Percentiles rank a stretch among this genome's conserved stretches.
Evolutionary conservation across 2,329 filamentous ascomycete genomes (phyloP).

Genomic region (Cercospora berteroae): DNA sequence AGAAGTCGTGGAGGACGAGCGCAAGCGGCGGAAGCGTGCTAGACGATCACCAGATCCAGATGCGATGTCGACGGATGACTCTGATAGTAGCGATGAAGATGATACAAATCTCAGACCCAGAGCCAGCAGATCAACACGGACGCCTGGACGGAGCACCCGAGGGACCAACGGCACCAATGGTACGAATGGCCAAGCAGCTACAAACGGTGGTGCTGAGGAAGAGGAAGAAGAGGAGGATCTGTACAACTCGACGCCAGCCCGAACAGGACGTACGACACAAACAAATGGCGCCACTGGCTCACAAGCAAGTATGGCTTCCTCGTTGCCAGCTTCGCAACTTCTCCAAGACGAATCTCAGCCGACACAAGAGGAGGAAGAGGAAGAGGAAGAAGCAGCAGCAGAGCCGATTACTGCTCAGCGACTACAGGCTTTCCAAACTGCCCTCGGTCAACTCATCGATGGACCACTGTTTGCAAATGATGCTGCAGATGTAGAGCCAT

Average conservation of each 20-base stretch:
- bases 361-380: slow-evolving; percentile 33
- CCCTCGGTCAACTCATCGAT: slow-evolving; percentile 79
- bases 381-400: slow-evolving; percentile 41
- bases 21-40: slow-evolving; percentile 78
- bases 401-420: slow-evolving; percentile 60
- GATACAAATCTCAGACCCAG: slow-evolving; percentile 41
- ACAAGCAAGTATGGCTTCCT: slow-evolving; percentile 74
- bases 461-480: slow-evolving; percentile 85
- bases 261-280: slow-evolving; percentile 32
- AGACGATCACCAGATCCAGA: slow-evolving; percentile 59
- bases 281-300: slow-evolving; percentile 39
- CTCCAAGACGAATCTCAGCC: slow-evolving; percentile 54
- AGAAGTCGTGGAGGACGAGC: slow-evolving; percentile 77
- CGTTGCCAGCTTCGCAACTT: slow-evolving; percentile 71
- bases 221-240: slow-evolving; percentile 56
- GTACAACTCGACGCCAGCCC: slow-evolving; percentile 44
- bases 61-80: slow-evolving; percentile 54
- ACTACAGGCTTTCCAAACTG: slow-evolving; percentile 71
- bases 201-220: slow-evolving; percentile 33
- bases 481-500: slow-evolving; percentile 68
- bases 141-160: slow-evolving; percentile 28
- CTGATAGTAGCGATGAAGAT: slow-evolving; percentile 59
- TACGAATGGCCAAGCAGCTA: slow-evolving; percentile 32
- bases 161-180: slow-evolving; percentile 23
- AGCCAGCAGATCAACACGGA: slow-evolving; percentile 30